These are phyloP conservation scores for Limtongia smithiae DNA, from an alignment of 805 yeast genomes.

Conservation along the genomic window DNA sequence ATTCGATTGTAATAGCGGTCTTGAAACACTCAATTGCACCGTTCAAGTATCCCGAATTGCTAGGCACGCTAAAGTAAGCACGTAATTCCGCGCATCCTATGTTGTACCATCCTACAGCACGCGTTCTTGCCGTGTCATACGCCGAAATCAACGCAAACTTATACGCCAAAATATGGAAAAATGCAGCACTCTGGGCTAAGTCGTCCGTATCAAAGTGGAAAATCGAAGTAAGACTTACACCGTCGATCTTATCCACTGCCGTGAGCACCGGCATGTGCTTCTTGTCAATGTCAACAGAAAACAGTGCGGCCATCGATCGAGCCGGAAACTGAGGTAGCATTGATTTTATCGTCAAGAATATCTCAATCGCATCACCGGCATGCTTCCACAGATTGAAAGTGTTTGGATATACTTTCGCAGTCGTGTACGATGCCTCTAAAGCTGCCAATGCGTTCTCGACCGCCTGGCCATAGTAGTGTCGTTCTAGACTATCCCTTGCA, in stretches of 20 bases:
- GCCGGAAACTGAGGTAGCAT: conserved; percentile 51
- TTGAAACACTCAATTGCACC: conserved; percentile 58
- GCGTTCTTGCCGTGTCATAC: conserved; percentile 4
- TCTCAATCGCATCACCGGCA: conserved; percentile 53
- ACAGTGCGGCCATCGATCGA: conserved; percentile 34
- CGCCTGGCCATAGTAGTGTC: conserved; percentile 70
- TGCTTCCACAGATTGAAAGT: conserved; percentile 43
- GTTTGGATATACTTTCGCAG: conserved; percentile 33
- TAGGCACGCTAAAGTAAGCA: conserved; percentile 45
- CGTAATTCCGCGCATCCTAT: conserved; percentile 49
- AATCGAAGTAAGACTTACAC: conserved; percentile 8
- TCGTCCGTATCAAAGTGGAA: background rate
- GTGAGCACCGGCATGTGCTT: conserved; percentile 3
- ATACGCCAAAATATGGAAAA: conserved; percentile 17
- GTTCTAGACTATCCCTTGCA: conserved; percentile 48
- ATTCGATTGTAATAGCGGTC: conserved; percentile 67
- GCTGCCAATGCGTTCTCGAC: conserved; percentile 47
- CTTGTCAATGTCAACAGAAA: conserved; percentile 18
- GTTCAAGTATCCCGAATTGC: conserved; percentile 32
- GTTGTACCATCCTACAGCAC: conserved; percentile 51
- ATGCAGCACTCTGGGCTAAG: background rate
- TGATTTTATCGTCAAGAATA: conserved; percentile 56
- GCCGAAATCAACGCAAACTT: conserved; percentile 20
- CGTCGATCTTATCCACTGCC: conserved; percentile 25
- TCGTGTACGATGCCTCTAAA: conserved; percentile 43